phyloP scores from a whole-genome alignment of 768 basidiomycete species.

The Trametes coccinea region DNA sequence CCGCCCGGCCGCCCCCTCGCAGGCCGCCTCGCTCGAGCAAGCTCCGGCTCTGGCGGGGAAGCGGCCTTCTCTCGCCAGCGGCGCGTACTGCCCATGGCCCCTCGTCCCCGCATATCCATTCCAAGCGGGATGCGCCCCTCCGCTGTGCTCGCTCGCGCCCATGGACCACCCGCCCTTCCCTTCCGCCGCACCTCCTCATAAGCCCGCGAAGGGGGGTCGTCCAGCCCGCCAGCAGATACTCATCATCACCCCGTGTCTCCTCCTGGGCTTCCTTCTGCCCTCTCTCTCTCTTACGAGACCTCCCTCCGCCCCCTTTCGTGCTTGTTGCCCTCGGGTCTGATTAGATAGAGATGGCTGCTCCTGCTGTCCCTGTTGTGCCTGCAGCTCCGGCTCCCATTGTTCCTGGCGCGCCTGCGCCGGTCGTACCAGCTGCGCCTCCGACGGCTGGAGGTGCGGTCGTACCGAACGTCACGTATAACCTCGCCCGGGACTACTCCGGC shows the following conservation, averaged over 20 bases:
- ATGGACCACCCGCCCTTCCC: conserved; percentile 6
- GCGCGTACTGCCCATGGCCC: not conserved
- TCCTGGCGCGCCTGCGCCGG: not conserved
- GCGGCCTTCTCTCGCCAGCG: not conserved
- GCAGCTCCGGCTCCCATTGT: not conserved
- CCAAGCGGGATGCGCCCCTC: not conserved
- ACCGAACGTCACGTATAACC: conserved; percentile 22
- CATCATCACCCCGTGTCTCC: not conserved
- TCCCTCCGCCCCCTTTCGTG: not conserved
- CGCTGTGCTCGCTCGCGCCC: conserved; percentile 1
- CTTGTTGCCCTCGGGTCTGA: not conserved
- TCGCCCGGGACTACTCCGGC: conserved; percentile 42
- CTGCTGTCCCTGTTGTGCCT: no score
- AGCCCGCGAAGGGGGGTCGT: not conserved
- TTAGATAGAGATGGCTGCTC: no score
- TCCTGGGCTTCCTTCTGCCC: no score
- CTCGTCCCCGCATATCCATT: not conserved
- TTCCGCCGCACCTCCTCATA: not conserved
- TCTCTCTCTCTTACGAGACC: no score
- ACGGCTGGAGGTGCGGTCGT: not conserved
- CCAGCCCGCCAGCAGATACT: not conserved
- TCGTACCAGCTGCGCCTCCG: not conserved
- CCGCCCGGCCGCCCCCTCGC: not conserved
- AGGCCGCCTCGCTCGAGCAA: not conserved
- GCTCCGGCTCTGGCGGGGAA: not conserved